These are phyloP conservation scores for Penicillium lividum DNA, from an alignment of 495 filamentous ascomycete species.

Conservation along the genomic window DNA sequence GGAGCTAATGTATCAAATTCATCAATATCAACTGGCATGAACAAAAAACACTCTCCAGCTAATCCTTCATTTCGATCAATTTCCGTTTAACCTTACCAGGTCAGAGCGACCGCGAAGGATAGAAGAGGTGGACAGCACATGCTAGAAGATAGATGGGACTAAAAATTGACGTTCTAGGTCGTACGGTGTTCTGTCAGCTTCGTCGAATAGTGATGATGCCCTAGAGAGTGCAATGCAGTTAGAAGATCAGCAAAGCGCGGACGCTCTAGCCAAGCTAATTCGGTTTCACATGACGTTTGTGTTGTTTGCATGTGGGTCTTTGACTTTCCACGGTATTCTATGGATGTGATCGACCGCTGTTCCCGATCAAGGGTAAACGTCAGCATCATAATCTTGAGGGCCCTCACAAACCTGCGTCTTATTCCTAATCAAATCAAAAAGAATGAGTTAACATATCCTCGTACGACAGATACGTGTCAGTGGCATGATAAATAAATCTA, in stretches of 20 bases:
- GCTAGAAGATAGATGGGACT: too few species aligned
- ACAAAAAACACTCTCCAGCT: too few species aligned
- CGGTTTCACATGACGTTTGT: slow-evolving; percentile 1
- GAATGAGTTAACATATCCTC: not conserved
- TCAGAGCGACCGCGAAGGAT: too few species aligned
- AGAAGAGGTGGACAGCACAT: too few species aligned
- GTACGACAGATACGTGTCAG: not conserved
- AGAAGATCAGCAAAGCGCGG: not conserved
- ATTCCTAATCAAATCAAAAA: too few species aligned
- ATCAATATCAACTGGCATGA: too few species aligned
- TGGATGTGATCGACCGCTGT: slow-evolving; percentile 12
- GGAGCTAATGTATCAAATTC: too few species aligned
- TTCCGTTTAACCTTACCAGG: too few species aligned
- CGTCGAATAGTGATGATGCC: too few species aligned
- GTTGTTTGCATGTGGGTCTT: slow-evolving; percentile 14
- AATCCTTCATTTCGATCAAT: too few species aligned
- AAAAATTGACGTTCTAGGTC: too few species aligned
- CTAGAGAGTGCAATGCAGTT: not conserved
- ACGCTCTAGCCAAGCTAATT: not conserved
- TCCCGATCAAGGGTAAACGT: slow-evolving; percentile 7
- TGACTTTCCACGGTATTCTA: slow-evolving; percentile 7
- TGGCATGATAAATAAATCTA: not conserved
- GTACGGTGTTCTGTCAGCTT: too few species aligned
- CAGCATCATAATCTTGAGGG: slow-evolving; percentile 6
- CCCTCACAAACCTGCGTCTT: slow-evolving; percentile 5